Conservation (phyloP, 2,329 filamentous ascomycete species). For the Beauveria rudraprayagi region DNA sequence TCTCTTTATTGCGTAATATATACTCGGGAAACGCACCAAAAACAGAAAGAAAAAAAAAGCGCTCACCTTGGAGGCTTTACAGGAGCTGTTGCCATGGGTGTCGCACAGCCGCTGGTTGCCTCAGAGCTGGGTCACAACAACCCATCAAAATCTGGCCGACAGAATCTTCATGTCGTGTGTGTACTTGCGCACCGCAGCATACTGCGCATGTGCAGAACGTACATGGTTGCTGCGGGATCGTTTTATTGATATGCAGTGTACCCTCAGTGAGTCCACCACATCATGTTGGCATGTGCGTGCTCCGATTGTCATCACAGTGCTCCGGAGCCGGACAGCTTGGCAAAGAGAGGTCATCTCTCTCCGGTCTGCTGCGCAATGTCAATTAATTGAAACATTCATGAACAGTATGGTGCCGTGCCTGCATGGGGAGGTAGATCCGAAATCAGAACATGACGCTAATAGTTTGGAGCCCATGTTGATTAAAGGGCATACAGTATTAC, state of each 20-base stretch:
- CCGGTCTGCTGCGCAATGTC: neutral
- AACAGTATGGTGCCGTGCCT: neutral
- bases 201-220: neutral
- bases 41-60: too few relatives aligned
- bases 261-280: neutral
- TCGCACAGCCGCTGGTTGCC: too few relatives aligned
- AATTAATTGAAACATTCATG: neutral
- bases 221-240: neutral
- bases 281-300: neutral
- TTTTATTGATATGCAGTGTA: neutral
- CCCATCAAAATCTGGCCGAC: neutral
- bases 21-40: too few relatives aligned
- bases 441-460: too few relatives aligned
- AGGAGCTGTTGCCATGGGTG: too few relatives aligned
- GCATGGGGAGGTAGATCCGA: neutral
- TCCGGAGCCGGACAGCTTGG: neutral
- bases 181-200: too few relatives aligned
- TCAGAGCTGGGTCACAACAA: too few relatives aligned
- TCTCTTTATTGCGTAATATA: too few relatives aligned
- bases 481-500: too few relatives aligned
- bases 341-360: neutral
- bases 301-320: neutral
- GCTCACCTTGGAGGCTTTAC: too few relatives aligned
- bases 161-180: neutral
- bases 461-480: too few relatives aligned